Evolutionary conservation across 805 yeast genomes (phyloP).

Genomic region (Clavispora phyllophila): DNA sequence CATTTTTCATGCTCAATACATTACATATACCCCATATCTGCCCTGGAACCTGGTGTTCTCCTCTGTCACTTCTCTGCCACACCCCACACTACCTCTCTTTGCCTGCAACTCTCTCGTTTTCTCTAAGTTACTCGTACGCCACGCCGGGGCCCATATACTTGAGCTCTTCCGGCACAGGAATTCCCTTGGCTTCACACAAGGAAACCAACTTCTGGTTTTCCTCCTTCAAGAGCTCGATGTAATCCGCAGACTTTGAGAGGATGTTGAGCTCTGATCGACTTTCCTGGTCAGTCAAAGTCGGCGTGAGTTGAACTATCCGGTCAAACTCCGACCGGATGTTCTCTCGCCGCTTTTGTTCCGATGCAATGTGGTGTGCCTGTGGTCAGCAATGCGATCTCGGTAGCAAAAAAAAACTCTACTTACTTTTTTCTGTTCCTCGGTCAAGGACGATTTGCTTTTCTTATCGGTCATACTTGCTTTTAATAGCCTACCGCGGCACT

Average conservation of each 20-base stretch:
- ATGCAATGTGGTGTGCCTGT: slow-evolving; percentile 72
- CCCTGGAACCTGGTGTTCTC: too few species aligned
- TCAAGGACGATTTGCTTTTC: neutral
- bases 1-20: too few species aligned
- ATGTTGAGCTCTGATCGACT: slow-evolving; percentile 77
- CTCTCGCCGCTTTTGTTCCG: slow-evolving; percentile 83
- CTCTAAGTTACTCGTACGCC: slow-evolving; percentile 4
- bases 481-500: too few species aligned
- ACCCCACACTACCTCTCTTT: too few species aligned
- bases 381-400: slow-evolving; percentile 5
- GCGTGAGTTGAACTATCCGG: slow-evolving; percentile 67
- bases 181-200: slow-evolving; percentile 36
- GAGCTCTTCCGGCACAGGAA: slow-evolving; percentile 39
- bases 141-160: slow-evolving; percentile 22
- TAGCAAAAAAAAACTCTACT: neutral
- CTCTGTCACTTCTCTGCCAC: too few species aligned
- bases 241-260: slow-evolving; percentile 57
- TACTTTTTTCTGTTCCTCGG: slow-evolving; percentile 18
- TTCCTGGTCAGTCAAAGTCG: slow-evolving; percentile 63
- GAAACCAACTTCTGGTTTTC: slow-evolving; percentile 46
- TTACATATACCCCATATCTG: too few species aligned
- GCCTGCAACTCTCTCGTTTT: too few species aligned
- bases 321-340: slow-evolving; percentile 83
- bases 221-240: slow-evolving; percentile 44
- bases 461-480: neutral